Evolutionary conservation across 225 moss, liverwort and hornwort genomes (phyloP), one percentile per base, ranked within the genome.

Genomic region (Rhytidiadelphus loreus): DNA sequence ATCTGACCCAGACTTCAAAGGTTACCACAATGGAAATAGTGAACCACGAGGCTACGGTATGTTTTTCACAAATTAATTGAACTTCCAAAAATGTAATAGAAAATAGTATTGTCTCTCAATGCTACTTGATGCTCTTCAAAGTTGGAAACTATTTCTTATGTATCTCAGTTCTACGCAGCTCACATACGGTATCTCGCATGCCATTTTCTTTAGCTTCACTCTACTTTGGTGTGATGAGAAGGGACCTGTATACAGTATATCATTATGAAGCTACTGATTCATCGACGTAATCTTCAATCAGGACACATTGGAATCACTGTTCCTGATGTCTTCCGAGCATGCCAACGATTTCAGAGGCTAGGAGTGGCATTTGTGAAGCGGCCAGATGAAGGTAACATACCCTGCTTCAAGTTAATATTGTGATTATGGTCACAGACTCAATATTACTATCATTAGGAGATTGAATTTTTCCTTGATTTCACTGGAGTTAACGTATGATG

Each of bases 21-120:
- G 94, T 43, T 93, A 96, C 69, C 91, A 94, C 58, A 94, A 89
- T 83, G 97, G 95, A 88, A 96, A 97, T 58, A 94, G 77, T 80
- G 94, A 96, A 25, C 94, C 93, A 35, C 93, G 88, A 59, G 96
- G 95, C 71, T 95, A 95, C 86, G 95, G 95, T 96, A 93, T 15
- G 73, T n/a, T 66, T 32, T 84, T 24, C 75, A 25, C 52, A 83
- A n/a, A n/a, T n/a, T n/a, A 58, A 33, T 8, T 56, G 19, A 50
- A 43, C 3, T 28, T 11, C 26, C 8, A 43, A 2, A 25, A 76
- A 14, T 53, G 13, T 26, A 12, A 50, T 64, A 28, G 7, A 22
- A 52, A 25, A 7, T 14, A 46, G 12, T 69, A 10, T 86, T 12
- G 5, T 57, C 57, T 65, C 18, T 52, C 21, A 62, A 62, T 46